Base-by-base conservation (phyloP, 495 filamentous ascomycete genomes). In the Penicillium antarcticum region DNA sequence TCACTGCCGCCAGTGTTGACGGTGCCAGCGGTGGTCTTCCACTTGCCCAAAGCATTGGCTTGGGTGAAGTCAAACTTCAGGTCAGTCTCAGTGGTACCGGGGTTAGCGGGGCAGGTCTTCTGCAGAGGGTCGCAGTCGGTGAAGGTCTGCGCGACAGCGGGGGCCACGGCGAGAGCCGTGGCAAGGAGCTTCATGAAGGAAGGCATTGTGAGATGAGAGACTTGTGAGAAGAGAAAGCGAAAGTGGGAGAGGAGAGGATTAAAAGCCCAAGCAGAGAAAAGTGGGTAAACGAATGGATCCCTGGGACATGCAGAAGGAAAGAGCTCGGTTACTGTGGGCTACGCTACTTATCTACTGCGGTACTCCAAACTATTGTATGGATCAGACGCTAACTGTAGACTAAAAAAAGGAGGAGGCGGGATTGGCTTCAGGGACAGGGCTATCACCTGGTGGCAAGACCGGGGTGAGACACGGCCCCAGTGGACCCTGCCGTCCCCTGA, bases 21-120 rank as follows among this genome's bases (percentile, higher is more conserved):
- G 5, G 65, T 57, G 49, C 81, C 79, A 19, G 78, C 76, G n/a
- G 79, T 82, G 42, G 77, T 80, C 49, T 77, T 82, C 80, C 86
- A 94, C 33, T 74, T 75, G 35, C 67, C 60, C 29, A 74, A 62
- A 19, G 77, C 67, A 29, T 66, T 61, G 4, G 78, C 79, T 9
- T 78, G 70, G 16, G 76, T 79, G 73, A 91, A 91, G 70, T 91
- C 86, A 59, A 80, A 73, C 51, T 68, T 76, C 62, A 78, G 79
- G 53, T 68, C 59, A 23, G 65, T 66, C 37, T 73, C 75, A 32
- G 76, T 74, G 29, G 89, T 69, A 45, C 83, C 88, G 12, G 75
- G 73, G 64, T 89, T 71, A 33, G 80, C 58, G 5, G 82, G 77
- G 63, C 87, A 91, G 12, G 42, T 61, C 62, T 66, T 60, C 42